Conservation (phyloP, 768 basidiomycete genomes). For the Suillus tomentosus region DNA sequence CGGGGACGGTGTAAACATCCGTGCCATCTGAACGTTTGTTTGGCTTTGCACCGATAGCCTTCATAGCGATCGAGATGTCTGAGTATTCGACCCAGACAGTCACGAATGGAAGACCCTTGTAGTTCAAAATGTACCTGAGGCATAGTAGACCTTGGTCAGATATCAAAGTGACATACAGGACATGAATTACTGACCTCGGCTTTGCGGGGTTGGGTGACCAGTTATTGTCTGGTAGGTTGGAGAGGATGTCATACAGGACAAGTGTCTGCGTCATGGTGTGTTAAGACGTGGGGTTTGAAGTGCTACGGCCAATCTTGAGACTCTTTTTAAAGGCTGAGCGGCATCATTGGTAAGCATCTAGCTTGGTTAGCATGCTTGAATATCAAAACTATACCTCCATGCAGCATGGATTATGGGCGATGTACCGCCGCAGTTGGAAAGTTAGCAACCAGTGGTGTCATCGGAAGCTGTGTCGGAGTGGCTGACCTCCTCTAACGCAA, state of each 20-base stretch:
- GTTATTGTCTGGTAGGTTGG: background rate
- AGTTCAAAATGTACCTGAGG: background rate
- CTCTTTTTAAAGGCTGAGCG: background rate
- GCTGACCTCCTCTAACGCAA: too few relatives aligned
- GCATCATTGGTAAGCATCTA: background rate
- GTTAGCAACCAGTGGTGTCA: too few relatives aligned
- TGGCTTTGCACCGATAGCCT: background rate
- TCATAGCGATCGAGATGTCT: background rate
- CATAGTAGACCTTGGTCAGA: background rate
- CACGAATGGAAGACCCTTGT: background rate
- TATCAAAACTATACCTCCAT: too few relatives aligned
- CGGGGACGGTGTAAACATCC: background rate
- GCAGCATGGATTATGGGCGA: too few relatives aligned
- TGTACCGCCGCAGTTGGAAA: too few relatives aligned
- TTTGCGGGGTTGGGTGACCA: background rate
- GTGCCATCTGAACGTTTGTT: background rate
- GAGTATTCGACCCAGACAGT: background rate
- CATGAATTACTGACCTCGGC: background rate
- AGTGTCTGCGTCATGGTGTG: background rate
- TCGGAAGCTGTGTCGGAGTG: too few relatives aligned
- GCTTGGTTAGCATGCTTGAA: background rate
- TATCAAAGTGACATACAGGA: background rate
- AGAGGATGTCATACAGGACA: background rate
- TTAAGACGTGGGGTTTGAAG: background rate
- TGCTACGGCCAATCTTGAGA: background rate